Conservation (phyloP, 176 grass and related monocot species). For the Pontederia paniculata region DNA sequence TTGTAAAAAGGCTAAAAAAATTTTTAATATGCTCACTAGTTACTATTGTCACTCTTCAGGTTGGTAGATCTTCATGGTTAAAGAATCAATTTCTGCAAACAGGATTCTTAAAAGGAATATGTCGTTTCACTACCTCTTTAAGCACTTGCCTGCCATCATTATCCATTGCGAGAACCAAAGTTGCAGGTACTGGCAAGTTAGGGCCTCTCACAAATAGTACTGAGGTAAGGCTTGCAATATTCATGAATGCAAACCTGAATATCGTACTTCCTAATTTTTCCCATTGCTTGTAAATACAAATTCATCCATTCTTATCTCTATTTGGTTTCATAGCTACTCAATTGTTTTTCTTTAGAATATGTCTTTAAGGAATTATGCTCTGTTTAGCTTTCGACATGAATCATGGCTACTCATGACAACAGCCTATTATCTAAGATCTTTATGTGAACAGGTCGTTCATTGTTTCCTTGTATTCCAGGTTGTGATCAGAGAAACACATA, state of each 20-base stretch:
- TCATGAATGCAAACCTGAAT: no score
- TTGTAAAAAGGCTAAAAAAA: no score
- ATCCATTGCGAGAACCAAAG: slow-evolving; percentile 26
- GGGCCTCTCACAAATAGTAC: background rate
- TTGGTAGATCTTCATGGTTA: slow-evolving; percentile 57
- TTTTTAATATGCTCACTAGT: background rate
- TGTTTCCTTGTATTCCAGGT: slow-evolving; percentile 21
- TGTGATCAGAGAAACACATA: slow-evolving; percentile 16
- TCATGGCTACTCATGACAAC: no score
- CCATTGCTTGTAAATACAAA: no score
- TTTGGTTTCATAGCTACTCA: no score
- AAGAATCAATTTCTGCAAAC: slow-evolving; percentile 29
- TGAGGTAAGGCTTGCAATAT: background rate
- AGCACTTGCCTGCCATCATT: slow-evolving; percentile 43
- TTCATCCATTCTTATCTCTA: no score
- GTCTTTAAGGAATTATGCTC: no score
- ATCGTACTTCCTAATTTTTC: no score
- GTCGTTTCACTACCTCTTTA: slow-evolving; percentile 34
- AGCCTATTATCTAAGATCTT: no score
- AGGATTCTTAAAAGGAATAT: slow-evolving; percentile 43
- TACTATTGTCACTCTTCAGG: slow-evolving; percentile 29
- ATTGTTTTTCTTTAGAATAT: no score
- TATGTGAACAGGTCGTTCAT: background rate
- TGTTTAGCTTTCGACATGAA: no score
- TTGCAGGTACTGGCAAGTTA: slow-evolving; percentile 11